Base-by-base conservation (phyloP, 1,284 basidiomycete genomes). In the Xerocomus minutiporus region DNA sequence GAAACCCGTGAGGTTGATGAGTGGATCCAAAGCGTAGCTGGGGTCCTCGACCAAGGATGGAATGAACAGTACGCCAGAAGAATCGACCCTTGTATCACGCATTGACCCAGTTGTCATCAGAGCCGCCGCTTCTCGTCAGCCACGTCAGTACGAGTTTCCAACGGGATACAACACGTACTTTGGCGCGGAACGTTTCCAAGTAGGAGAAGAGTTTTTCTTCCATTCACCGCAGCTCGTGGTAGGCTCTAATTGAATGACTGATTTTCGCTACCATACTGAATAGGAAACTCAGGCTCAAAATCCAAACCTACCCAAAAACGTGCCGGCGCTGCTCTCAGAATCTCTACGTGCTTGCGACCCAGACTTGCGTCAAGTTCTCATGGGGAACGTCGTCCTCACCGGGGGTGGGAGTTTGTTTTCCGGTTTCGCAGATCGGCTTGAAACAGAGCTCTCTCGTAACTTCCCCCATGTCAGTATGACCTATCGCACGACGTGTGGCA, bases 341-440 rank as follows among this genome's bases (percentile, higher is more conserved):
- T 85, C 92, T 0, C 78, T 99, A 56, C 80, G 84, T 59, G 80
- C 88, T 15, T 93, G 91, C 69, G 97, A 99, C 62, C 86, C 91
- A 2, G 97, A 99, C 67, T 76, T 97, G 48, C 88, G 95, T 23
- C 86, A 93, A 48, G 85, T 91, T 11, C 82, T 99, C 17, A 81
- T 96, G 63, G 83, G 87, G 62, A 98, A 99, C 67, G 87, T 99
- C 50, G 94, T 99, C 41, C 82, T 98, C 44, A 93, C 93, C 13
- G 97, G 97, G 17, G 96, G 95, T 23, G 88, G 91, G 23, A 92
- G 87, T 55, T 75, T 94, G 38, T 88, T 96, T 53, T 76, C 88
- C 23, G 97, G 97, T 12, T 82, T 99, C 55, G 80, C 80, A 15
- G 95, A 99, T 65, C 81, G 97, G 11, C 76, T 99, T 41, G 80